Base-by-base conservation (phyloP, 2,329 filamentous ascomycete species). In the Exophiala calicioides region DNA sequence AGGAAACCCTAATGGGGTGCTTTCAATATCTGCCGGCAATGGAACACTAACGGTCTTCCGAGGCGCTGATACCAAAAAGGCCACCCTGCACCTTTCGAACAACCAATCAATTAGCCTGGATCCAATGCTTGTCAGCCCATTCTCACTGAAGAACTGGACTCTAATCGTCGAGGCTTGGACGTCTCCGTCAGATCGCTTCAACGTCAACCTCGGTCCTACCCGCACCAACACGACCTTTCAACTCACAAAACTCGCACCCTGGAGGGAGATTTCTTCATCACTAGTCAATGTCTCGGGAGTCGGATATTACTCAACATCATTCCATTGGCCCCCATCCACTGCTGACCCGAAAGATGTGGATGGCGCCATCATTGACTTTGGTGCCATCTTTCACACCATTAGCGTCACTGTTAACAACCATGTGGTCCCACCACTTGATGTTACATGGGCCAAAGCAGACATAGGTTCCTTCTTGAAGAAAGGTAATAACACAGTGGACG, bases 291-390 rank as follows among this genome's bases (percentile, higher is more conserved):
- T 12, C 24, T 27, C 24, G 7, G 24, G 24, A 7, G 24, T 27
- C 12, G 24, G 24, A 7, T 7, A 7, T 12, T n/a, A 43, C 85
- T 48, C 95, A 85, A 27, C 24, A 27, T 7, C 24, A 12, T 27
- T 27, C n/a, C n/a, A n/a, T n/a, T n/a, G n/a, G n/a, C n/a, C n/a
- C n/a, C n/a, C n/a, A n/a, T n/a, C n/a, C n/a, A n/a, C n/a, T n/a
- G n/a, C n/a, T n/a, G n/a, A n/a, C n/a, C n/a, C n/a, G n/a, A n/a
- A n/a, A n/a, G n/a, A n/a, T n/a, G n/a, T n/a, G n/a, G n/a, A n/a
- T n/a, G n/a, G n/a, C n/a, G n/a, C n/a, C n/a, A n/a, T n/a, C n/a
- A n/a, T n/a, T n/a, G n/a, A n/a, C n/a, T n/a, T n/a, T n/a, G n/a
- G n/a, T n/a, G n/a, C n/a, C n/a, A n/a, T n/a, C n/a, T n/a, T n/a